phyloP scores from a whole-genome alignment of 495 filamentous ascomycete genomes.

The Aspergillus biplanus region DNA sequence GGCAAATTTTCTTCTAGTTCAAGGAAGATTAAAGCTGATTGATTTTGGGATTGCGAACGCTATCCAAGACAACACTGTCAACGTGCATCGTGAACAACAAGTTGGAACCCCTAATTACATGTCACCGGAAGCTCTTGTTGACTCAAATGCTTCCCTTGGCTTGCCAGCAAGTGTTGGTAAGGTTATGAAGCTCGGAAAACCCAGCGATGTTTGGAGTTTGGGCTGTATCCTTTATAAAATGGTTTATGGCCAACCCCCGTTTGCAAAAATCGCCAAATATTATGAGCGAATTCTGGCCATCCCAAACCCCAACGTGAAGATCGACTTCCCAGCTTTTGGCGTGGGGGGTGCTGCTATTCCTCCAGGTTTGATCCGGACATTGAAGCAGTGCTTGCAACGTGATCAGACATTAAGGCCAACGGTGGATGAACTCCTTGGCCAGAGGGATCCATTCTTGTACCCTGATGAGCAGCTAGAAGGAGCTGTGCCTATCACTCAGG shows the following conservation, averaged over 20 bases:
- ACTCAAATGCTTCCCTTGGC: conserved; percentile 72
- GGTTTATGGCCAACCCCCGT: conserved; percentile 91
- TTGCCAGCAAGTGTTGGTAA: conserved; percentile 64
- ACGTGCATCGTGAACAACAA: conserved; percentile 93
- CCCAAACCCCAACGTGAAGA: conserved; percentile 80
- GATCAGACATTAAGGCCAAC: conserved; percentile 78
- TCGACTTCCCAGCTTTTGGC: conserved; percentile 78
- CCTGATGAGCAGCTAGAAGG: conserved; percentile 67
- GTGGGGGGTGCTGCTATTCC: conserved; percentile 76
- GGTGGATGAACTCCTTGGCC: conserved; percentile 71
- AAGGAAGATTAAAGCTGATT: conserved; percentile 83
- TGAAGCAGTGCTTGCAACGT: conserved; percentile 79
- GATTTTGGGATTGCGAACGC: conserved; percentile 98
- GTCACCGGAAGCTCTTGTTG: conserved; percentile 91
- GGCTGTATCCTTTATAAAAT: conserved; percentile 98
- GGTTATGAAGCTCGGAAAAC: conserved; percentile 93
- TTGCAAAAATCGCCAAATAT: conserved; percentile 86
- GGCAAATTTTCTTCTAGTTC: conserved; percentile 88
- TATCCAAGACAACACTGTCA: conserved; percentile 95
- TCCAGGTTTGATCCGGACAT: conserved; percentile 66
- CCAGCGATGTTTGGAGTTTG: conserved; percentile 93
- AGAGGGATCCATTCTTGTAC: conserved; percentile 78
- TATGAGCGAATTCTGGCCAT: conserved; percentile 78
- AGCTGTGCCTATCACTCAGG: conserved; percentile 73
- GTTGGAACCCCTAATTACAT: conserved; percentile 98